Base-by-base conservation (phyloP, 1,284 basidiomycete species). In the Pascua guehoae region DNA sequence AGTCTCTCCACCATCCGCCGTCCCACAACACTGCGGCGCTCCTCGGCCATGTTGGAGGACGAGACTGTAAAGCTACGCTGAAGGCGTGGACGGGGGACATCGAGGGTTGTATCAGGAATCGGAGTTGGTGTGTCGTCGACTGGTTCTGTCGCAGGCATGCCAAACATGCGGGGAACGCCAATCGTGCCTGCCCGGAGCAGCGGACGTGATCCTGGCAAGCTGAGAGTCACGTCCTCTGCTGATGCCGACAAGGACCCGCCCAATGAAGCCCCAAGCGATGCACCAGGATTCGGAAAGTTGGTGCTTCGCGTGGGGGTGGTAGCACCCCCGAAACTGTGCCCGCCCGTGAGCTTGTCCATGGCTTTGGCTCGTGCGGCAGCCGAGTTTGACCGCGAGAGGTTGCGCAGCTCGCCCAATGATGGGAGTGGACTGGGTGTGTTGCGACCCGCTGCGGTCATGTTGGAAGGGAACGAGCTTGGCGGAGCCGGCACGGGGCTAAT, bases 11-110 rank as follows among this genome's bases (percentile, higher is more conserved):
- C 74, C 77, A 78, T 78, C 37, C 74, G 62, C 39, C 77, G 60
- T 4, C 77, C 77, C 1, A 77, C 75, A 0, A 73, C 77, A 56
- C 74, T 76, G 41, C 77, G 61, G n/a, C 76, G 61, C 52, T 78
- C 76, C 43, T 74, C 72, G 11, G 74, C 73, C 71, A 74, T 73
- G 55, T 75, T 74, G 15, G 71, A 67, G 8, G 68, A 67, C 9
- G 71, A 73, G 2, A 77, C 70, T 0, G 75, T 77, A 44, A 74
- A 74, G 55, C 74, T 76, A 15, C 75, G 63, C 39, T 75, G 70
- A 14, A 77, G 58, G 7, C 73, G 60, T 3, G 75, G 75, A n/a
- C 72, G 56, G 1, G 69, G 54, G 41, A 66, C 58, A 4, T 57
- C 60, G 38, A 66, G 51, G 1, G 60, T 58, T 1, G 58, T 44